Evolutionary conservation across 179 eudicot genomes (phyloP).

Genomic region (Vitellaria paradoxa): DNA sequence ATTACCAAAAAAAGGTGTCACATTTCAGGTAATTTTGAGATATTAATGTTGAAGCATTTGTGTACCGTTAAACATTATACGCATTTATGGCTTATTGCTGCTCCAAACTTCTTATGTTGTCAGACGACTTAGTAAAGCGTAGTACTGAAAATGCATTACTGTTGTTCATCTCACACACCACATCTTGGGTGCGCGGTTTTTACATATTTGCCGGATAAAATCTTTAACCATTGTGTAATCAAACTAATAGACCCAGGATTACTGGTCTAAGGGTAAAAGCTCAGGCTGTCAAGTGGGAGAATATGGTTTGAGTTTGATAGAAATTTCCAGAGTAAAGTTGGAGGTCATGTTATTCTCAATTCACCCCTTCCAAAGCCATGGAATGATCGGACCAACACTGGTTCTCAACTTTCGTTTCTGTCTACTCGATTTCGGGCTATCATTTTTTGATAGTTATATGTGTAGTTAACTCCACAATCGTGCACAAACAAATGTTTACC

Average conservation of each 20-base stretch:
- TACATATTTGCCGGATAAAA: background rate
- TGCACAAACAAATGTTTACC: background rate
- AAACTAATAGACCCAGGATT: background rate
- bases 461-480: background rate
- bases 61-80: background rate
- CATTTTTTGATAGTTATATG: background rate
- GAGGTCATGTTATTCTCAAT: background rate
- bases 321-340: background rate
- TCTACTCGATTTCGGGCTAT: background rate
- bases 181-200: background rate
- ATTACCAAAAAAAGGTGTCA: constrained; percentile 87
- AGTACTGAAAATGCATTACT: background rate
- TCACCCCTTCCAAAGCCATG: background rate
- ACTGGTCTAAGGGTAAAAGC: background rate
- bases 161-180: background rate
- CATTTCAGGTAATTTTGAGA: constrained; percentile 63
- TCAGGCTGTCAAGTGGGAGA: background rate
- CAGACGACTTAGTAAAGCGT: background rate
- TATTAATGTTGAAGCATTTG: background rate
- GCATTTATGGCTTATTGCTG: background rate
- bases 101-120: background rate
- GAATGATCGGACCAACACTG: background rate
- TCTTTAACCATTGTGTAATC: background rate
- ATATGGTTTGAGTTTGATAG: background rate
- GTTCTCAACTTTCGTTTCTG: background rate